These are phyloP conservation scores for Penicillium coffeae DNA, from an alignment of 495 filamentous ascomycete species.

Conservation along the genomic window DNA sequence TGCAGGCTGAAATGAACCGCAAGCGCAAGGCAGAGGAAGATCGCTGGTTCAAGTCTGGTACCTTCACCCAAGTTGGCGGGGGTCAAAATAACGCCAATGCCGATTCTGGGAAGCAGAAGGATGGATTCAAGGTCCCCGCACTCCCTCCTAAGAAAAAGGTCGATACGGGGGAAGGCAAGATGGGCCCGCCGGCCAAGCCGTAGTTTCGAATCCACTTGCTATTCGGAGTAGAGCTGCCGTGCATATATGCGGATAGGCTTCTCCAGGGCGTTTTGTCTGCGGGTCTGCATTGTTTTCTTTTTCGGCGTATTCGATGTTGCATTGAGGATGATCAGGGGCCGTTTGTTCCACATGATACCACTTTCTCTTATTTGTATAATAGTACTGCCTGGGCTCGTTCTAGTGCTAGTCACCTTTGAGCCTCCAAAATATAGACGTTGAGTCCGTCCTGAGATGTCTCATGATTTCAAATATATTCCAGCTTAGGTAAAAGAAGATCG, in stretches of 20 bases:
- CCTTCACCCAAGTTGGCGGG: conserved; percentile 81
- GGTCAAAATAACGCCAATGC: conserved; percentile 31
- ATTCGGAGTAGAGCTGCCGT: conserved; percentile 8
- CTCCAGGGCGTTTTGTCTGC: conserved; percentile 1
- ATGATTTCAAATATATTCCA: no score
- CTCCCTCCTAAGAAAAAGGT: conserved; percentile 44
- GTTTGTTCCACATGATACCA: not conserved
- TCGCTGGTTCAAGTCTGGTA: conserved; percentile 91
- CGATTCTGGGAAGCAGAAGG: conserved; percentile 21
- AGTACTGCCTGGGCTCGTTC: no score
- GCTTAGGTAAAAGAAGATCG: not conserved
- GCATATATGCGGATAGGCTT: conserved; percentile 17
- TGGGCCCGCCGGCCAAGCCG: conserved; percentile 37
- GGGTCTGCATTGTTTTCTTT: not conserved
- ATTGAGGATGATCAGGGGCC: not conserved
- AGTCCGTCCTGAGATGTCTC: no score
- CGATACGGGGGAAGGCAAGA: conserved; percentile 43
- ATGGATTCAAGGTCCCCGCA: conserved; percentile 50
- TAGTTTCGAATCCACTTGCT: conserved; percentile 15
- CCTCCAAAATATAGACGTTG: no score
- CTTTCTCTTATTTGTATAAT: not conserved
- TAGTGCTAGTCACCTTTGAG: no score
- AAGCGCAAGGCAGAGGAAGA: conserved; percentile 94
- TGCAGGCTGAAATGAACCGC: conserved; percentile 70
- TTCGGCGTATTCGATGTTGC: not conserved